phyloP scores from a whole-genome alignment of 2,329 filamentous ascomycete species.

The Exophiala viscosa region DNA sequence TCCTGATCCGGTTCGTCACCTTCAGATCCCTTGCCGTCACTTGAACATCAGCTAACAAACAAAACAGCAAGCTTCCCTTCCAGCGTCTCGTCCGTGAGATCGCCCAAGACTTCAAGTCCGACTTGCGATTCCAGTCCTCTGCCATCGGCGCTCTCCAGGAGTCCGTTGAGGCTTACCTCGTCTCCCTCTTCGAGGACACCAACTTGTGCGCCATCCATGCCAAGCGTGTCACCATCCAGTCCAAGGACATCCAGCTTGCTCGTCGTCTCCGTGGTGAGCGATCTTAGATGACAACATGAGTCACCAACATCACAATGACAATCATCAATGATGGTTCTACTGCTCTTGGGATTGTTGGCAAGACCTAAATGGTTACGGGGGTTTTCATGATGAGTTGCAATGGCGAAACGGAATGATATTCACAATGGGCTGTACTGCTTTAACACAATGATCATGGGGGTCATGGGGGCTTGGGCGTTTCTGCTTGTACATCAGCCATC shows the following conservation, averaged over 20 bases:
- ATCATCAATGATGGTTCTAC: conserved; percentile 3
- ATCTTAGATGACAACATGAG: conserved; percentile 55
- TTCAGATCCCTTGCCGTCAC: conserved; percentile 52
- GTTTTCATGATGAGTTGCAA: conserved; percentile 23
- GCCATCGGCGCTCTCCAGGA: conserved; percentile 97
- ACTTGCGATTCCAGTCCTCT: conserved; percentile 95
- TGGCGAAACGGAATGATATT: conserved; percentile 26
- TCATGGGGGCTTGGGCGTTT: conserved; percentile 23
- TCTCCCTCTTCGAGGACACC: conserved; percentile 97
- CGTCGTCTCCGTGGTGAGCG: conserved; percentile 92
- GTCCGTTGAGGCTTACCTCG: conserved; percentile 97
- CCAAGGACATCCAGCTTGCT: conserved; percentile 94
- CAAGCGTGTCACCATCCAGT: conserved; percentile 95
- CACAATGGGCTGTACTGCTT: conserved; percentile 23
- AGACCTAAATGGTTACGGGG: conserved; percentile 19
- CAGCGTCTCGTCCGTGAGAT: conserved; percentile 97
- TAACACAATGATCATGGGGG: conserved; percentile 20
- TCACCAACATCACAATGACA: conserved; percentile 9
- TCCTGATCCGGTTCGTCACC: conserved; percentile 65
- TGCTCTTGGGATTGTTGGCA: conserved; percentile 15
- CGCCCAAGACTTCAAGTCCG: conserved; percentile 90
- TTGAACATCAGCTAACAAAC: conserved; percentile 90
- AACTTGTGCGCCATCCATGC: conserved; percentile 98
- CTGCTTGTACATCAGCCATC: conserved; percentile 26
- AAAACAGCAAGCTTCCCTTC: conserved; percentile 96